Conservation (phyloP, 2,329 filamentous ascomycete species). For the Talaromyces rugulosus region DNA sequence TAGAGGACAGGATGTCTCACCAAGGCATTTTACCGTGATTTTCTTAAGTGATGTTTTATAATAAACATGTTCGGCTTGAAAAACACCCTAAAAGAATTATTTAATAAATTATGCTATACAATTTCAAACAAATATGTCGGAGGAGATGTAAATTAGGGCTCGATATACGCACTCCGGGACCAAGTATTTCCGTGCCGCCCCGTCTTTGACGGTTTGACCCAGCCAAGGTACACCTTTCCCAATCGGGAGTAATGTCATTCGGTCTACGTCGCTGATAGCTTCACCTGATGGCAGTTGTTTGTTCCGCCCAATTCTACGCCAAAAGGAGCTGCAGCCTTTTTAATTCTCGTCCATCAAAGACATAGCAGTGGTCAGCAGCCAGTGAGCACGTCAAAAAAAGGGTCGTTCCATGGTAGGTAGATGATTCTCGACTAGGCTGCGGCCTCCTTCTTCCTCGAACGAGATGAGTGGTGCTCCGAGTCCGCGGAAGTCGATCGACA, state of each 20-base stretch:
- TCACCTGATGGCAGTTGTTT: not conserved
- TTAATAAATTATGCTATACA: no score
- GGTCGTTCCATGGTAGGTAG: conserved; percentile 6
- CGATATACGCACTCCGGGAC: not conserved
- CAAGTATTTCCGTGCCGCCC: not conserved
- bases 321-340: not conserved
- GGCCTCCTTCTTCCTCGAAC: conserved; percentile 22
- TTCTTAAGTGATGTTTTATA: no score
- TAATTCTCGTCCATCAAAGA: not conserved
- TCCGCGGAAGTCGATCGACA: conserved; percentile 64
- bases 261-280: conserved; percentile 11
- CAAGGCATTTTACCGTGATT: no score
- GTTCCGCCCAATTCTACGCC: not conserved
- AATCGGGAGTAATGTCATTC: conserved; percentile 12
- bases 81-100: no score
- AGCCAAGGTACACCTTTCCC: conserved; percentile 9
- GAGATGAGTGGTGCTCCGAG: conserved; percentile 59
- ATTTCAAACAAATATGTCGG: no score
- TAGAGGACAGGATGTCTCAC: no score
- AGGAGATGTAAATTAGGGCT: not conserved
- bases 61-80: no score
- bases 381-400: not conserved
- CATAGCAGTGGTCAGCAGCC: not conserved
- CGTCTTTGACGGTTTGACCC: not conserved
- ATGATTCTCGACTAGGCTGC: conserved; percentile 7